These are phyloP conservation scores for Kokia cookei DNA, from an alignment of 441 rosid species.

Conservation along the genomic window DNA sequence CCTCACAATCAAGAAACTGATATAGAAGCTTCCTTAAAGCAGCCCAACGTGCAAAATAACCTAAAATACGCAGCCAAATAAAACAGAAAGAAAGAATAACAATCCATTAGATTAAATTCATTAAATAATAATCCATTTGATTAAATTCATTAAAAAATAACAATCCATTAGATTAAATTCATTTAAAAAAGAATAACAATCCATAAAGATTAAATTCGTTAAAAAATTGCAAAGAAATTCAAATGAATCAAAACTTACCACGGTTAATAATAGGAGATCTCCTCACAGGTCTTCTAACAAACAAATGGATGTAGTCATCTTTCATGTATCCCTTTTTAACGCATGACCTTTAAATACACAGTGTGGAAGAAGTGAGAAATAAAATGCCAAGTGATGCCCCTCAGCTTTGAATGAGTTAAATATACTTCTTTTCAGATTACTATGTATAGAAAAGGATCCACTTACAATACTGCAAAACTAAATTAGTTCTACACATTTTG, in stretches of 20 bases:
- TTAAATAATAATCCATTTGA: background rate
- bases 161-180: background rate
- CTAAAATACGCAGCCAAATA: conserved; percentile 25
- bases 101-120: conserved; percentile 2
- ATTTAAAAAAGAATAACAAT: background rate
- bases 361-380: background rate
- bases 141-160: too few species aligned
- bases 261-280: conserved; percentile 94
- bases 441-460: background rate
- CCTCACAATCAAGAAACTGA: conserved; percentile 70
- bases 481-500: background rate
- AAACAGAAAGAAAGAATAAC: background rate
- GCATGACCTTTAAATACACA: conserved; percentile 59
- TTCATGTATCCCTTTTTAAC: conserved; percentile 82
- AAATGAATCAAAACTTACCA: conserved; percentile 37
- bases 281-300: conserved; percentile 81
- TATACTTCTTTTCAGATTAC: background rate
- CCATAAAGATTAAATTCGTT: too few species aligned
- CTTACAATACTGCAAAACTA: background rate
- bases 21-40: conserved; percentile 73
- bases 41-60: conserved; percentile 97
- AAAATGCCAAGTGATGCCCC: background rate
- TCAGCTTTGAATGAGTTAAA: background rate
- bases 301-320: conserved; percentile 79
- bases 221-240: background rate